Conservation (phyloP, 495 filamentous ascomycete species). For the Penicillium simplicissimum region DNA sequence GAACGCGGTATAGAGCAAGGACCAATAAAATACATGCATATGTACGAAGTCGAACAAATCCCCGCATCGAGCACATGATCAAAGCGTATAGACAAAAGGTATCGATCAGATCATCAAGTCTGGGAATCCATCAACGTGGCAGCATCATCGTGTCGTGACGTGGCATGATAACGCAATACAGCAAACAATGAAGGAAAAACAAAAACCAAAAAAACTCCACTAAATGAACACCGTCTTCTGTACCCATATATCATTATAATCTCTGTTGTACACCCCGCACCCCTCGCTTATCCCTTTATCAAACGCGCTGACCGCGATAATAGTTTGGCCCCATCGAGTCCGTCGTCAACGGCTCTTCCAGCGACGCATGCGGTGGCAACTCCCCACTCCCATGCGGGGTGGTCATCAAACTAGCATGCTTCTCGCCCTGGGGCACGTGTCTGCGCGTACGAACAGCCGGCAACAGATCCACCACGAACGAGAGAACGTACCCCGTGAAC, state of each 20-base stretch:
- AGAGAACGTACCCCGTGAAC: conserved; percentile 87
- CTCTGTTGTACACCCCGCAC: not conserved
- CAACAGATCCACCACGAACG: conserved; percentile 84
- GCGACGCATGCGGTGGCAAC: conserved; percentile 16
- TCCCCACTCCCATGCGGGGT: conserved; percentile 9
- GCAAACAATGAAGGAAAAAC: not conserved
- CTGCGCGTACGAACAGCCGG: conserved; percentile 71
- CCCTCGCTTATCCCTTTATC: not conserved
- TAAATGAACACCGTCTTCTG: not conserved
- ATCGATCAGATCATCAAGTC: not conserved
- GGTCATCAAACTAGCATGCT: conserved; percentile 27
- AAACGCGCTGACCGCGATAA: conserved; percentile 34
- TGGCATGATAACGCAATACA: not conserved
- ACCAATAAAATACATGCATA: not conserved
- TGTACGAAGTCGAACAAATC: not conserved
- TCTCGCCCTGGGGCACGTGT: conserved; percentile 49
- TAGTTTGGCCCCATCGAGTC: conserved; percentile 41
- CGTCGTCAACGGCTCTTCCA: conserved; percentile 42
- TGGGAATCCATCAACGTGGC: not conserved
- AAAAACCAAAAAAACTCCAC: not conserved
- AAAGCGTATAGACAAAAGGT: not conserved
- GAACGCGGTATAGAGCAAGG: too few species aligned
- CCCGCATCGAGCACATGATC: not conserved
- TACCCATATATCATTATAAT: not conserved
- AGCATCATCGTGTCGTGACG: conserved; percentile 3